Base-by-base conservation (phyloP, 148 eudicot species). In the Amaranthus hypochondriacus region DNA sequence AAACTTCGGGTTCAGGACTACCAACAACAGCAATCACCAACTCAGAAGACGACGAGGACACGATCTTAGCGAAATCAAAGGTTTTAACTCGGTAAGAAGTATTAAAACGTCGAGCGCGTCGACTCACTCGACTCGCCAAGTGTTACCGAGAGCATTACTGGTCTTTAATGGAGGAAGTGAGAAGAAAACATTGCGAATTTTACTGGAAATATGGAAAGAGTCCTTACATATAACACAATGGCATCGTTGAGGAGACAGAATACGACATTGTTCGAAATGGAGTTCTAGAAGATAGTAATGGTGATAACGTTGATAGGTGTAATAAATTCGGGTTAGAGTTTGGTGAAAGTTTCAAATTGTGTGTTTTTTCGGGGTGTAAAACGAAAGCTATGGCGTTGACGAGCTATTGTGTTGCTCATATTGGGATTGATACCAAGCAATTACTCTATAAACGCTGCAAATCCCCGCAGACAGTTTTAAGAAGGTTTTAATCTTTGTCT, bases 141-240 rank as follows among this genome's bases (percentile, higher is more conserved):
- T 79, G 83, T 49, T 91, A 87, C 80, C 78, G 82, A 9, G 83
- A 80, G 28, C 77, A 78, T 21, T 91, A 89, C 60, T 91, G 96
- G 96, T 47, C 76, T 18, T 66, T 91, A 44, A 87, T 91, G 91
- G 93, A 91, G 73, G 93, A 87, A 0, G 63, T 91, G 12, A 80
- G 81, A 60, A 12, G 54, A 49, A 87, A 86, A 71, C 76, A 80
- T 56, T 69, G 84, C 11, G 87, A 91, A 6, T 91, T 76, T 64
- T 69, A 77, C 10, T 89, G 91, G 96, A 78, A 69, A 57, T 83
- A 68, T 47, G 91, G 93, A 0, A 81, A 69, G 39, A 81, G 89
- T 59, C 87, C 86, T 4, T 79, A 65, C 39, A 70, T 49, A 6
- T 82, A 73, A 10, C 81, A 68, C 4, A 82, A 74, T 18, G 56